Conservation (phyloP, 108 stramenopile genomes). For the Pseudonitzschia pungens region DNA sequence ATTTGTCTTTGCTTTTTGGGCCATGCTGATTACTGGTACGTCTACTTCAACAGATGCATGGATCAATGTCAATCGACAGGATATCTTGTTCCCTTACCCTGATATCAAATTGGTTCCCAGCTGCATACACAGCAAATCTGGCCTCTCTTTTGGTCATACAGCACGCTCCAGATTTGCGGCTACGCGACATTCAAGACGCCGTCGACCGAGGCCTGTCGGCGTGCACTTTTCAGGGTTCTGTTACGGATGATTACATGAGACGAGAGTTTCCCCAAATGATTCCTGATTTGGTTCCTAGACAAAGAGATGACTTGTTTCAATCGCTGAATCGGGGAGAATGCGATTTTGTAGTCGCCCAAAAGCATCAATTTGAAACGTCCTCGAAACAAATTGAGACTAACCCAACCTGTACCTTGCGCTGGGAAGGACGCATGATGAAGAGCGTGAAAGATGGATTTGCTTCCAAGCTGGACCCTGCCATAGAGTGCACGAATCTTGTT, state of each 20-base stretch:
- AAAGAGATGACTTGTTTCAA: neutral
- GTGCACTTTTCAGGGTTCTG: neutral
- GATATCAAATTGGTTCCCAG: neutral
- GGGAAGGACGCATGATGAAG: neutral
- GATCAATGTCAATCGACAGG: neutral
- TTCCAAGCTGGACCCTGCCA: neutral
- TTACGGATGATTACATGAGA: neutral
- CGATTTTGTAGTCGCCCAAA: neutral
- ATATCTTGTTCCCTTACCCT: neutral
- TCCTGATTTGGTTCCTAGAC: neutral
- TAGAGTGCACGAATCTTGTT: neutral
- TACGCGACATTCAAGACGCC: neutral
- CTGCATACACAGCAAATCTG: slow-evolving; percentile 21
- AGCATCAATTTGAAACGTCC: neutral
- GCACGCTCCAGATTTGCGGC: neutral
- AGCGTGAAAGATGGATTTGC: neutral
- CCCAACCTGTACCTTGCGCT: neutral
- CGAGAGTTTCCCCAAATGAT: neutral
- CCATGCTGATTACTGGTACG: slow-evolving; percentile 14
- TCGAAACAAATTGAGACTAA: neutral
- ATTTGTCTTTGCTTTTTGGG: slow-evolving; percentile 12
- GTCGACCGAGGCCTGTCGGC: neutral
- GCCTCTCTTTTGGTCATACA: slow-evolving; percentile 15
- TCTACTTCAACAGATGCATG: neutral
- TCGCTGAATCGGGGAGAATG: neutral